Base-by-base conservation (phyloP, 192 early-diverging fungal species). In the Rhizophagus sp. region DNA sequence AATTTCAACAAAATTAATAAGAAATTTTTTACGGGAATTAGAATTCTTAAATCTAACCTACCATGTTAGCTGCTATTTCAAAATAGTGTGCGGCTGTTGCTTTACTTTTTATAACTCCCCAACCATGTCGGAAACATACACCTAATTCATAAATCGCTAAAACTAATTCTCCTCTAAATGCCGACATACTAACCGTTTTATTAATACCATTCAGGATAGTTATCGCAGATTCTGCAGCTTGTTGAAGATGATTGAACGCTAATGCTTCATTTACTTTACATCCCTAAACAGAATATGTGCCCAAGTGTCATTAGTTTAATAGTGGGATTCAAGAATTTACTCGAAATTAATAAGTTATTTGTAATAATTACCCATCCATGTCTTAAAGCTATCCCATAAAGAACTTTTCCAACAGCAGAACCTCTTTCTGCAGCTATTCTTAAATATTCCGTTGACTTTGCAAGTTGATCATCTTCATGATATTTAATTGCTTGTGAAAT, bases 101-200 rank as follows among this genome's bases (percentile, higher is more conserved):
- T 62, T 90, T 91, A 81, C 91, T 89, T 64, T 91, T 92, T 52
- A 90, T 87, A 30, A 92, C 92, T 52, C 94, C 94, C 93, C 93
- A 93, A 25, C 93, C 94, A 83, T 95, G 93, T 67, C 90, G 88
- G 81, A 92, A 95, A 82, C 92, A 92, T 76, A 92, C 87, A 1
- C 93, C 94, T 1, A 95, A 85, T 80, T 95, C 94, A 80, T 93
- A 93, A 49, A 95, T 93, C 1, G 94, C 93, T 81, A 95, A 85
- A 1, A 91, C 89, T 75, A 95, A 75, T 78, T 93, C 93, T 25
- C 90, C 88, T 69, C 88, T 89, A 50, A 90, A 88, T 33, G 92
- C 88, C 5, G 88, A 88, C 34, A 76, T 81, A 1, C 87, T 88
- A 47, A 90, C 88, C 1, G 85, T 84, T 62, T 88, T 84, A 74